phyloP scores from a whole-genome alignment of 768 basidiomycete species.

The Tylopilus balloui region DNA sequence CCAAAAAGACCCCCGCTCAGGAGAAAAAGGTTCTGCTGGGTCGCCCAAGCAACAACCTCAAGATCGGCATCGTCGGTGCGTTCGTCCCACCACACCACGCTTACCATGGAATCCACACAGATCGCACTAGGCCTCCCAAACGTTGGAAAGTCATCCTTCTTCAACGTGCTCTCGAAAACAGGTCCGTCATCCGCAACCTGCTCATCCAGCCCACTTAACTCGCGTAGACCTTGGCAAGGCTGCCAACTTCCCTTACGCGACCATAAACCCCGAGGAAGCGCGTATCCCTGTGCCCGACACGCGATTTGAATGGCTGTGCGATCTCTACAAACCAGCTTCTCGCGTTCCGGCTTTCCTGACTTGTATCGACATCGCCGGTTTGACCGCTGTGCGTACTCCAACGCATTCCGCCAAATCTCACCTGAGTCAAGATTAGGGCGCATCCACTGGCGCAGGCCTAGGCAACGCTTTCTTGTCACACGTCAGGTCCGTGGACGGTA shows the following conservation, averaged over 20 bases:
- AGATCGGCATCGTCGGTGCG: slow-evolving; percentile 98
- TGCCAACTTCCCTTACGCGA: slow-evolving; percentile 96
- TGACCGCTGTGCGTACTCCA: slow-evolving; percentile 69
- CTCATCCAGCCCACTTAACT: slow-evolving; percentile 3
- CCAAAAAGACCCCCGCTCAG: slow-evolving; percentile 70
- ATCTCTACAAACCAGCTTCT: slow-evolving; percentile 83
- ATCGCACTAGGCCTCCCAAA: slow-evolving; percentile 73
- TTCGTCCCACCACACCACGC: slow-evolving; percentile 2
- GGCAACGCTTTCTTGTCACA: slow-evolving; percentile 98
- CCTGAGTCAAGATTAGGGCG: slow-evolving; percentile 53
- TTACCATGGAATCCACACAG: not conserved
- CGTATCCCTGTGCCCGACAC: slow-evolving; percentile 93
- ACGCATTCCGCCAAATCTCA: slow-evolving; percentile 2
- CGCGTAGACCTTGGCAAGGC: slow-evolving; percentile 80
- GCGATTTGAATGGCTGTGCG: slow-evolving; percentile 93
- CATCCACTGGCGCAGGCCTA: slow-evolving; percentile 95
- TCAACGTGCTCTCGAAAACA: slow-evolving; percentile 92
- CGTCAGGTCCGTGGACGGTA: slow-evolving; percentile 97
- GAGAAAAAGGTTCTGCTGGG: slow-evolving; percentile 90
- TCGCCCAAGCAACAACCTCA: slow-evolving; percentile 92
- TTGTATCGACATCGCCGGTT: slow-evolving; percentile 97
- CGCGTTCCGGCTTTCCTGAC: slow-evolving; percentile 93
- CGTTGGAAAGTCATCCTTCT: slow-evolving; percentile 99
- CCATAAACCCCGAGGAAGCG: slow-evolving; percentile 92
- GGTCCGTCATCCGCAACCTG: slow-evolving; percentile 42